Base-by-base conservation (phyloP, 352 stramenopile species). In the Saprolegnia parasitica region DNA sequence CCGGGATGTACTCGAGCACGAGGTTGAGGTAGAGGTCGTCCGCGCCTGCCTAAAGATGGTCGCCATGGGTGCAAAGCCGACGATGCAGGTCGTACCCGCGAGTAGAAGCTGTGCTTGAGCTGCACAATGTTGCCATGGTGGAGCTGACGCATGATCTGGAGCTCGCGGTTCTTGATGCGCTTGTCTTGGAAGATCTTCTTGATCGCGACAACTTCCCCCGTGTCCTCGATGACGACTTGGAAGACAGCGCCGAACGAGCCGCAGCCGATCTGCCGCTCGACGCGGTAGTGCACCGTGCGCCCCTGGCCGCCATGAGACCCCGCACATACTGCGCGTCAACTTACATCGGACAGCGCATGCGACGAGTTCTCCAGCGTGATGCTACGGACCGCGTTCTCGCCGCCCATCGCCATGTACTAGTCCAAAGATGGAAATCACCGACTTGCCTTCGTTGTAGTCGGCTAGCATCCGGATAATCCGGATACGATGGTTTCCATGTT, bases 21-120 rank as follows among this genome's bases (percentile, higher is more conserved):
- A 82, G 81, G 55, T 92, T 83, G 47, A 97, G 77, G 79, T 97
- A 98, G 18, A 96, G 71, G 72, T 97, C 88, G 66, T 96, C 87
- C 57, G 78, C 13, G n/a, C 52, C 52, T 16, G 52, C 52, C 52
- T 60, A 60, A 9, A 11, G 13, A 42, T 2, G 35, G 52, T 42
- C 1, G 46, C 18, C 52, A 26, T 42, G 11, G 16, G 24, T 24
- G 35, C 2, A 2, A 2, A 35, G 45, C 6, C 26, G 26, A 46
- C 5, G 5, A 29, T 29, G 29, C 6, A 62, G 47, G 45, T 9
- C 49, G 54, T 49, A 65, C 81, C 76, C 87, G 81, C 52, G 83
- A 95, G 78, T 96, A 97, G 80, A 98, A 98, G 72, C 85, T 96
- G 77, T 97, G 89, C 72, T 96, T 94, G 37, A 73, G 40, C n/a